These are phyloP conservation scores for Gaultheria prostrata DNA, from an alignment of 148 eudicot species.

Conservation along the genomic window DNA sequence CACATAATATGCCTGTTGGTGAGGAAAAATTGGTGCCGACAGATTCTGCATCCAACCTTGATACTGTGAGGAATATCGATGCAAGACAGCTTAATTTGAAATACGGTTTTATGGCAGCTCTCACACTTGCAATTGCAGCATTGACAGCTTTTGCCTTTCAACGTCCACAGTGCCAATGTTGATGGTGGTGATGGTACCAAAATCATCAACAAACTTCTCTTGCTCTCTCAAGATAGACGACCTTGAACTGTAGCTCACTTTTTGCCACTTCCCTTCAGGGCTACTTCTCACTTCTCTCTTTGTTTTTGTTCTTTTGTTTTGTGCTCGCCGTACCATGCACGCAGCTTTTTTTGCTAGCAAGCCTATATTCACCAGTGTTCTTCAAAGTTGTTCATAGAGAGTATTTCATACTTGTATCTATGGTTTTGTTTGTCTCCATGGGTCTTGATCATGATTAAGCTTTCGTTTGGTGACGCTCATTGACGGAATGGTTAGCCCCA, in stretches of 20 bases:
- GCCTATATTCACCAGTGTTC: neutral
- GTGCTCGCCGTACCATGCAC: neutral
- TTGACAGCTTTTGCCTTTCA: slow-evolving; percentile 35
- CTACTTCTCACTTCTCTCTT: neutral
- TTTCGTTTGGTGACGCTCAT: neutral
- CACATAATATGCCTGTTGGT: slow-evolving; percentile 17
- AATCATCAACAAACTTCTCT: neutral
- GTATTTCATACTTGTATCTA: neutral
- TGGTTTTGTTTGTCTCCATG: neutral
- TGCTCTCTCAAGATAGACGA: neutral
- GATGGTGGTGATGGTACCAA: slow-evolving; percentile 11
- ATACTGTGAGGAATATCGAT: slow-evolving; percentile 61
- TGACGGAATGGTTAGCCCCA: neutral
- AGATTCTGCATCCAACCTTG: slow-evolving; percentile 31
- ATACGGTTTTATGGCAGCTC: slow-evolving; percentile 34
- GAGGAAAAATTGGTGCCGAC: slow-evolving; percentile 22
- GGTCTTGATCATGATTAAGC: neutral
- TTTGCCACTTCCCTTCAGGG: neutral
- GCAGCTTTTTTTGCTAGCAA: neutral
- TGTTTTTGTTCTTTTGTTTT: neutral
- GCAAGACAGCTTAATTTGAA: slow-evolving; percentile 54
- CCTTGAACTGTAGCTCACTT: neutral
- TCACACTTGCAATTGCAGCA: slow-evolving; percentile 37
- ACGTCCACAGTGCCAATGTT: slow-evolving; percentile 28
- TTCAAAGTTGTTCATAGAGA: neutral